phyloP scores from a whole-genome alignment of 169 alveolate species.

The Eimeria acervulina region DNA sequence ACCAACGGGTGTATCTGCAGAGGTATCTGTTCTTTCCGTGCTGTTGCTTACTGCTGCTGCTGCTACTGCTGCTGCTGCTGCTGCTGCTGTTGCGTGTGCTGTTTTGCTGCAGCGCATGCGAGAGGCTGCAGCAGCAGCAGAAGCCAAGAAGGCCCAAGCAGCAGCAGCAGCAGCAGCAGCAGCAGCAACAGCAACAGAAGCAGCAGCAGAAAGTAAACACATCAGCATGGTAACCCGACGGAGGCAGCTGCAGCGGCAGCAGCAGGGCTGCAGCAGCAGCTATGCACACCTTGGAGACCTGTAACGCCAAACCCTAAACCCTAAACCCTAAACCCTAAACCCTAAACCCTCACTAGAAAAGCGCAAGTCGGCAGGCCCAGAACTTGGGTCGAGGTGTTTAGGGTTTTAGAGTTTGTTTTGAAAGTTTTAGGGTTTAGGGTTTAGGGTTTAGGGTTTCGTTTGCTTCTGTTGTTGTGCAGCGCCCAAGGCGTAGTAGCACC shows the following conservation, averaged over 20 bases:
- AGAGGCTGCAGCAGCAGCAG: constrained; percentile 53
- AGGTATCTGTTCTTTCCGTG: background rate
- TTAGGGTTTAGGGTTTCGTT: constrained; percentile 8
- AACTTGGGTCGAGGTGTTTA: background rate
- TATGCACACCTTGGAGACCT: constrained; percentile 44
- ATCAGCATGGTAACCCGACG: background rate
- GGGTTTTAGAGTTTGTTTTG: background rate
- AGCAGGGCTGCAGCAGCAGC: constrained; percentile 23
- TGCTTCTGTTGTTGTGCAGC: background rate
- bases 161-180: constrained; percentile 52
- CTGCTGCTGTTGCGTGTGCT: constrained; percentile 1
- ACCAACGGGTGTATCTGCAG: background rate
- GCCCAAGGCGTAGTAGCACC: background rate
- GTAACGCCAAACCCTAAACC: background rate
- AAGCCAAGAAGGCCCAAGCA: constrained; percentile 28
- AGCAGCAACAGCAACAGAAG: constrained; percentile 23
- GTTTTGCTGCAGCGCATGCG: constrained; percentile 50
- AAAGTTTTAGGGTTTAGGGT: constrained; percentile 16
- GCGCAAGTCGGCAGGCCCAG: background rate
- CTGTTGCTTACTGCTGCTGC: background rate
- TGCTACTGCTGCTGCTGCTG: constrained; percentile 39
- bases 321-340: constrained; percentile 54
- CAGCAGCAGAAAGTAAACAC: background rate
- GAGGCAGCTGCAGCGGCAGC: constrained; percentile 44
- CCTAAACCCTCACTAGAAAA: background rate